Base-by-base conservation (phyloP, 2,329 filamentous ascomycete genomes). In the Phialophora tarda region DNA sequence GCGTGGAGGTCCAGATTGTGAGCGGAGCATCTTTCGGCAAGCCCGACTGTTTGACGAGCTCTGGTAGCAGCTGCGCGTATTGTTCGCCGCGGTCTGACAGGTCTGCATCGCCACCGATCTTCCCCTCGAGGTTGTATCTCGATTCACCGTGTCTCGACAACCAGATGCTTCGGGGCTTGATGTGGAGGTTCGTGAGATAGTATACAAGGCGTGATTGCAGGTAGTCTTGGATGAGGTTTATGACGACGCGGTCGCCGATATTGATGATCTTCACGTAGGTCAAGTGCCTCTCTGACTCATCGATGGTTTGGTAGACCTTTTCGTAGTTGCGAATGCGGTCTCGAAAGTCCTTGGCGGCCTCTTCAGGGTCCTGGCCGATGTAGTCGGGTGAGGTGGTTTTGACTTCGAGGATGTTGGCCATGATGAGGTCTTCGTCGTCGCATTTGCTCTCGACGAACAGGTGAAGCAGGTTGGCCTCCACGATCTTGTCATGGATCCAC, bases 221-320 rank as follows among this genome's bases (percentile, higher is more conserved):
- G 76, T 99, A 99, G 79, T 99, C 95, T 76, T 93, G 90, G 75
- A 99, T 97, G 76, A 91, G 89, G 81, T 98, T 99, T 85, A 99
- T 98, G 75, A 98, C 95, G 76, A 98, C 93, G 75, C 96, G 92
- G 28, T 57, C 63, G 26, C 95, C 93, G 12, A 98, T 92, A 75
- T 99, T 90, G 84, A 98, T 96, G 76, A 99, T 90, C 81, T 99
- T 98, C 76, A 98, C 90, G 76, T 97, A 99, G 44, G 95, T 97
- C 74, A 95, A 87, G 73, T 94, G 85, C 72, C 86, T 88, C 82
- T 98, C 94, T 70, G 96, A 91, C 72, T 91, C 91, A 72, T 96
- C 92, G 74, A 99, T 92, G 1, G 92, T 94, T 81, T 96, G 88
- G 79, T 99, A 99, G 30, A 96, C 91, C 79, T 95, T 95, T 79